Evolutionary conservation across 1,284 basidiomycete species (phyloP).

Genomic region (Kwoniella shivajii): DNA sequence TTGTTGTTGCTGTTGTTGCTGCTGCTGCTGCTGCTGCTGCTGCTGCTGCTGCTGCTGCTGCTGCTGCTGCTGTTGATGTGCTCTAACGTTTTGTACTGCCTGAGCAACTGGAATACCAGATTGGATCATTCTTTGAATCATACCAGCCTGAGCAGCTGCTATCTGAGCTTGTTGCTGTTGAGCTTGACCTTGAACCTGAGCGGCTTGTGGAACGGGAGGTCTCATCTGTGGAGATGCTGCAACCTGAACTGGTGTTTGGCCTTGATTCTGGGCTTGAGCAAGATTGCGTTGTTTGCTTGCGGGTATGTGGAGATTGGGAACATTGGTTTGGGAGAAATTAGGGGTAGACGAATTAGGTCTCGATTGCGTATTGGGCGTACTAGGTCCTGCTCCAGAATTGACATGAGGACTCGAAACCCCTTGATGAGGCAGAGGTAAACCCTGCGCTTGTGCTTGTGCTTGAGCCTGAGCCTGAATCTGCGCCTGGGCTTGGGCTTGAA

Average conservation of each 20-base stretch:
- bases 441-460: slow-evolving; percentile 16
- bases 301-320: slow-evolving; percentile 44
- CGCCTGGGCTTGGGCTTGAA: slow-evolving; percentile 39
- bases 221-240: slow-evolving; percentile 28
- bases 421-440: background rate
- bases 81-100: slow-evolving; percentile 8
- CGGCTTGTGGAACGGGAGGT: slow-evolving; percentile 8
- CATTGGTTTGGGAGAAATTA: slow-evolving; percentile 21
- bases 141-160: slow-evolving; percentile 13
- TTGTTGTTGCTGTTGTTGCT: slow-evolving; percentile 1
- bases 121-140: slow-evolving; percentile 38
- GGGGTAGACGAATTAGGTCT: background rate
- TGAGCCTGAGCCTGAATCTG: slow-evolving; percentile 40
- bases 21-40: slow-evolving; percentile 2
- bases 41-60: no score
- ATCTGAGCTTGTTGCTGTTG: background rate
- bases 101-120: slow-evolving; percentile 39
- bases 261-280: slow-evolving; percentile 10
- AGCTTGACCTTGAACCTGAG: background rate
- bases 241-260: slow-evolving; percentile 2
- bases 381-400: background rate
- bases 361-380: slow-evolving; percentile 13
- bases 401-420: slow-evolving; percentile 13
- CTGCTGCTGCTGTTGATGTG: slow-evolving; percentile 6
- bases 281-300: slow-evolving; percentile 37